Conservation (phyloP, 768 basidiomycete species). For the Pleurotus eryngii region DNA sequence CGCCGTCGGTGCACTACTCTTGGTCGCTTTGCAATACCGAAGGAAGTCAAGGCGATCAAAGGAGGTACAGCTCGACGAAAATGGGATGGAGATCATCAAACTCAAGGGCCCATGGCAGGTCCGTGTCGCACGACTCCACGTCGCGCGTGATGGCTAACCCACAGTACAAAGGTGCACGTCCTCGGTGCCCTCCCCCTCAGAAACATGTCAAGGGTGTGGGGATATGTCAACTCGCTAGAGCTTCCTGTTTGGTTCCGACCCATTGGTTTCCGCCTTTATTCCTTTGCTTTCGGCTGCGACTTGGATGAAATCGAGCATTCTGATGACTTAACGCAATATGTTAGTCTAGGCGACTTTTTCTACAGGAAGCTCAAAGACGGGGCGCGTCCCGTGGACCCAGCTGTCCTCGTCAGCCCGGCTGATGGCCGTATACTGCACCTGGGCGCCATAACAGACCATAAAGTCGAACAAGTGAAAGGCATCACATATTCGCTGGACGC, state of each 20-base stretch:
- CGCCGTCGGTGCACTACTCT: constrained; percentile 85
- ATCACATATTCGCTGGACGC: constrained; percentile 96
- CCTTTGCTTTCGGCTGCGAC: constrained; percentile 89
- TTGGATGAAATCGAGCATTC: constrained; percentile 80
- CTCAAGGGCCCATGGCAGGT: constrained; percentile 95
- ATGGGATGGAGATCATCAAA: constrained; percentile 77
- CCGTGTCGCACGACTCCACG: constrained; percentile 21
- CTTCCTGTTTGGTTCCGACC: constrained; percentile 96
- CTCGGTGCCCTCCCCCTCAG: constrained; percentile 92
- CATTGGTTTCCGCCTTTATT: constrained; percentile 81
- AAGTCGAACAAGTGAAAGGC: constrained; percentile 96
- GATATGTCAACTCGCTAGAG: constrained; percentile 89
- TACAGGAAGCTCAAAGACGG: constrained; percentile 85
- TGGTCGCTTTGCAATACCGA: constrained; percentile 74
- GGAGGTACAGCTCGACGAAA: constrained; percentile 76
- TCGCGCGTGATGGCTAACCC: background rate
- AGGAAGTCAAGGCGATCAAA: constrained; percentile 49
- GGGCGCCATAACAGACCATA: constrained; percentile 72
- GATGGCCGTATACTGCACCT: constrained; percentile 93
- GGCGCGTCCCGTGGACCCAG: constrained; percentile 72
- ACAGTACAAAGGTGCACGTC: constrained; percentile 74
- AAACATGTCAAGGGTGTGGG: constrained; percentile 96
- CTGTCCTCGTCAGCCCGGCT: constrained; percentile 86
- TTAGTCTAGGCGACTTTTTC: constrained; percentile 93
- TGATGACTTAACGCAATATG: constrained; percentile 73